A percentile compares a stretch with the other conserved stretches of the same genome.
These are phyloP conservation scores for Silene noctiflora DNA, from an alignment of 179 eudicot genomes.

Conservation along the genomic window DNA sequence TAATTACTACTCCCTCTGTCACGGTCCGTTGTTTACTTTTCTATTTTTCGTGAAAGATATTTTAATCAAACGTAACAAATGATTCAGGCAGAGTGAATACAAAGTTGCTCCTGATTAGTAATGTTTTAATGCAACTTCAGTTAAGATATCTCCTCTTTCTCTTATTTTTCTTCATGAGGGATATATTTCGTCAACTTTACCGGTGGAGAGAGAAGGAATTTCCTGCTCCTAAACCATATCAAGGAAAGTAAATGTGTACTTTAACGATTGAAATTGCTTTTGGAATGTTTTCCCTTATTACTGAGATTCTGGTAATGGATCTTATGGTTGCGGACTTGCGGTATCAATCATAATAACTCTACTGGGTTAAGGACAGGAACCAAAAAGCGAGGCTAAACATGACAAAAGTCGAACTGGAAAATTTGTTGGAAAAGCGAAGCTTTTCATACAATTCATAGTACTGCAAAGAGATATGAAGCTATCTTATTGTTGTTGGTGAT, in stretches of 20 bases:
- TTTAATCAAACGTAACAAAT: too few species aligned
- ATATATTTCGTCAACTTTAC: not conserved
- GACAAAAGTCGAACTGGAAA: not conserved
- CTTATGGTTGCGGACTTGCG: not conserved
- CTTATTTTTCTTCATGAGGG: not conserved
- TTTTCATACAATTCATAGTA: not conserved
- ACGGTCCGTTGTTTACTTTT: too few species aligned
- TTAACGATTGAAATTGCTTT: not conserved
- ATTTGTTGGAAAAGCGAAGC: not conserved
- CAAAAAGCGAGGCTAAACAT: not conserved
- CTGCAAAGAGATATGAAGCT: not conserved
- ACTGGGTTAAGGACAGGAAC: not conserved
- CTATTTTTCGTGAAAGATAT: too few species aligned
- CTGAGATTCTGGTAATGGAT: not conserved
- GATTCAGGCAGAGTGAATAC: too few species aligned
- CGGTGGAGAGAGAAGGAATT: not conserved
- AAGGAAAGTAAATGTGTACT: not conserved
- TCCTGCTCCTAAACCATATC: too few species aligned
- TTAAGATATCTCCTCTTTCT: not conserved
- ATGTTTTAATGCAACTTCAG: not conserved
- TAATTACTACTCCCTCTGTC: not conserved
- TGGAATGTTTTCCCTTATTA: not conserved
- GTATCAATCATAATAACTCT: not conserved
- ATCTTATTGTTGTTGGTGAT: not conserved
- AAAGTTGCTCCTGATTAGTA: not conserved